These are phyloP conservation scores for Ascochyta lentis DNA, from an alignment of 2,329 filamentous ascomycete genomes.

Conservation along the genomic window DNA sequence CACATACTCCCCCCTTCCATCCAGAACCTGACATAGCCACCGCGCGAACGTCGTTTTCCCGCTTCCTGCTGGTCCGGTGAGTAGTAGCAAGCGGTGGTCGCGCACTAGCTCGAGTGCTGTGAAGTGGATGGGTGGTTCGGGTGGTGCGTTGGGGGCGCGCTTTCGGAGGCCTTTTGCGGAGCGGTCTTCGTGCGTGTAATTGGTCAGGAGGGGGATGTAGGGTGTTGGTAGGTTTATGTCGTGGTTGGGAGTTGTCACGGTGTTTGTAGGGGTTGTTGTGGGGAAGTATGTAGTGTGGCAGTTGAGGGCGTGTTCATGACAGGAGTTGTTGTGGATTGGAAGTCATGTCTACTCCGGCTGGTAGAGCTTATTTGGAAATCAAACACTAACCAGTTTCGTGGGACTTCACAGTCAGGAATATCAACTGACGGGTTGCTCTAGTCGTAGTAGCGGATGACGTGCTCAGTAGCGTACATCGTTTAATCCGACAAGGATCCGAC, in stretches of 20 bases:
- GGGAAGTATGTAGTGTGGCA: no score
- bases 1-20: background rate
- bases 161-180: background rate
- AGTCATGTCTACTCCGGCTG: no score
- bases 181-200: slow-evolving; percentile 3
- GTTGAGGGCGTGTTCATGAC: no score
- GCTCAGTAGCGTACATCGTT: background rate
- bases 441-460: background rate
- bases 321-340: no score
- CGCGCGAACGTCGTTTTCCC: background rate
- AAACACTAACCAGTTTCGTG: no score
- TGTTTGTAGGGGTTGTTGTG: no score
- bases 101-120: background rate
- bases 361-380: no score
- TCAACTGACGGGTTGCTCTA: background rate
- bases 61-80: background rate
- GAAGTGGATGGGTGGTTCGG: background rate
- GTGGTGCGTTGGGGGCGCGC: background rate
- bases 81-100: background rate
- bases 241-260: no score
- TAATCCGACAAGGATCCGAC: background rate
- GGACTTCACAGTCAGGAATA: background rate
- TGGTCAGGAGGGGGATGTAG: background rate
- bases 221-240: background rate
- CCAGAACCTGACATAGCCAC: background rate